A percentile compares a stretch with the other conserved stretches of the same genome.
Evolutionary conservation across 2,329 filamentous ascomycete genomes (phyloP).

Genomic region (Fusarium sp.): DNA sequence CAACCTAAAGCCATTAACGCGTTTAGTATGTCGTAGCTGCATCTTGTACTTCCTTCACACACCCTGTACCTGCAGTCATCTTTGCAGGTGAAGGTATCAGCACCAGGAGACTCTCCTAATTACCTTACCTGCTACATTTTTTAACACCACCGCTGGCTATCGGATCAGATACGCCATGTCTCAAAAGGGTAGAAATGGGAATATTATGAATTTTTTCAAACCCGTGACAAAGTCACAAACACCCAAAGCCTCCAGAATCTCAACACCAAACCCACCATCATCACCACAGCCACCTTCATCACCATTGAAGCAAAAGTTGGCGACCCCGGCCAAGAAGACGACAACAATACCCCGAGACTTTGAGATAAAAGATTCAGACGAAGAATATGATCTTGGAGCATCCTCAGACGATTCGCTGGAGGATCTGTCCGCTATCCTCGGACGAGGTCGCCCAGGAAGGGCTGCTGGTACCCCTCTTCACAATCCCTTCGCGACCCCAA

Average conservation of each 20-base stretch:
- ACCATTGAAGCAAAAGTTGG: conserved; percentile 34
- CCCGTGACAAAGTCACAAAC: conserved; percentile 36
- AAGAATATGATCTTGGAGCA: conserved; percentile 68
- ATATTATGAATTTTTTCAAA: conserved; percentile 53
- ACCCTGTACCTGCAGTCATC: conserved; percentile 6
- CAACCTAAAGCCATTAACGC: conserved; percentile 23
- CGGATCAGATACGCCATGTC: conserved; percentile 29
- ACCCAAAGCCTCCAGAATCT: conserved; percentile 4
- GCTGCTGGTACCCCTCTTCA: conserved; percentile 23
- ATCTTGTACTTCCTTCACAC: conserved; percentile 7
- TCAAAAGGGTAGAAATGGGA: conserved; percentile 43
- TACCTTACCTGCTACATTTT: neutral
- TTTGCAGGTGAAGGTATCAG: neutral
- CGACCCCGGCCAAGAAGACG: conserved; percentile 38
- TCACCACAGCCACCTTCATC: conserved; percentile 40
- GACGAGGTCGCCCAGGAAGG: conserved; percentile 37
- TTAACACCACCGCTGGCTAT: neutral
- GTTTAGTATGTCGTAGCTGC: conserved; percentile 7
- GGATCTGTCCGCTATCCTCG: conserved; percentile 53
- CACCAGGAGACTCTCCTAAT: neutral
- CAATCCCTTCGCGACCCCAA: conserved; percentile 53
- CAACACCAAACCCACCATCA: conserved; percentile 20
- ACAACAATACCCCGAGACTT: conserved; percentile 57
- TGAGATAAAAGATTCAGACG: conserved; percentile 76
- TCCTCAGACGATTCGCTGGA: conserved; percentile 67